Evolutionary conservation across 1,139 yeast genomes (phyloP).

Genomic region (Taiozyma onychis): DNA sequence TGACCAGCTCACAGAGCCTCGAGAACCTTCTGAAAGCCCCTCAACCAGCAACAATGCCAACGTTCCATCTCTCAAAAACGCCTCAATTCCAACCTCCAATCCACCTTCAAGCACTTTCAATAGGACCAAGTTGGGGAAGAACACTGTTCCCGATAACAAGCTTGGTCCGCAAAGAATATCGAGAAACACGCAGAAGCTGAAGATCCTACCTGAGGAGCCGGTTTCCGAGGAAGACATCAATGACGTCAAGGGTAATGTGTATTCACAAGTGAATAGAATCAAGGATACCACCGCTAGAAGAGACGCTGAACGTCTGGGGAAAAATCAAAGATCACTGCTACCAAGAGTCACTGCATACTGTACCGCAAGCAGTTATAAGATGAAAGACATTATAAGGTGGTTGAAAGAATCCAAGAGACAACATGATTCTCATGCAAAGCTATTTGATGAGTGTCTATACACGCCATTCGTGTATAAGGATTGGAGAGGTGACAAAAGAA

Average conservation of each 20-base stretch:
- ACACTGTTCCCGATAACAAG: conserved; percentile 28
- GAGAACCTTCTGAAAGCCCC: not conserved
- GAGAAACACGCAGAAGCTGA: conserved; percentile 80
- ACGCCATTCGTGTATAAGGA: conserved; percentile 84
- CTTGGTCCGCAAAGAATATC: conserved; percentile 86
- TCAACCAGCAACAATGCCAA: not conserved
- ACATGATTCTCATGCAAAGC: conserved; percentile 75
- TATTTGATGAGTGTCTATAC: conserved; percentile 90
- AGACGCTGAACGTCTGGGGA: conserved; percentile 91
- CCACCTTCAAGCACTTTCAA: not conserved
- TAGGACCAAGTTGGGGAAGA: not conserved
- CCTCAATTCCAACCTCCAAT: not conserved
- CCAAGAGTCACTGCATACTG: conserved; percentile 96
- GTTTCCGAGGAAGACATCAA: conserved; percentile 32
- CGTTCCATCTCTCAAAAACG: not conserved
- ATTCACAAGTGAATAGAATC: conserved; percentile 77
- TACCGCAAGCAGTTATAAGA: conserved; percentile 86
- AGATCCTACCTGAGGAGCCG: conserved; percentile 80
- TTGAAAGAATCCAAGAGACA: conserved; percentile 69
- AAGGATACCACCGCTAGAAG: conserved; percentile 89
- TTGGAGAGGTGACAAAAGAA: conserved; percentile 54
- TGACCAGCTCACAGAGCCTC: not conserved
- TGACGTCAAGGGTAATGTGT: conserved; percentile 49
- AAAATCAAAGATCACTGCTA: conserved; percentile 74
- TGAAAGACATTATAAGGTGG: conserved; percentile 85